These are phyloP conservation scores for Helicocarpus griseus DNA, from an alignment of 2,329 filamentous ascomycete species.

Conservation along the genomic window DNA sequence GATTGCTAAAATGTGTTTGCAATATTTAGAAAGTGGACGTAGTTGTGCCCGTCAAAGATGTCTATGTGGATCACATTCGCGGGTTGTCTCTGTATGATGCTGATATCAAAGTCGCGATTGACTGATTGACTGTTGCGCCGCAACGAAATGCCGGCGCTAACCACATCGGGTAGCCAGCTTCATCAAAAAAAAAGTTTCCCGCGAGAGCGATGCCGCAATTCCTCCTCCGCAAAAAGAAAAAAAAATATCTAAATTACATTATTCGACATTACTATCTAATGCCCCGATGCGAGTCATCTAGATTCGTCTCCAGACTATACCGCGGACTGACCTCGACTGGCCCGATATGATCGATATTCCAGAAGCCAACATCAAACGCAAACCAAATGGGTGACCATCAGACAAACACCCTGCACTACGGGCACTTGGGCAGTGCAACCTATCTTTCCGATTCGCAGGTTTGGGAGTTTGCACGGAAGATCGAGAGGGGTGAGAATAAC, in stretches of 20 bases:
- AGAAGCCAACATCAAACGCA: constrained; percentile 23
- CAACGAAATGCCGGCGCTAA: not conserved
- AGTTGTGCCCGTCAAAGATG: not conserved
- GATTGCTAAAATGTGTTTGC: not conserved
- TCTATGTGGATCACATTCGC: too few relatives aligned
- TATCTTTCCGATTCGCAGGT: constrained; percentile 39
- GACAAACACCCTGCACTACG: constrained; percentile 45
- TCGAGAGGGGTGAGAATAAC: constrained; percentile 18
- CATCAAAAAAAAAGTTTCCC: not conserved
- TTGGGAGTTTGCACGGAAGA: constrained; percentile 41
- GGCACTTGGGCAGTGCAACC: constrained; percentile 44
- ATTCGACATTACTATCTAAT: not conserved
- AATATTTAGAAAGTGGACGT: not conserved
- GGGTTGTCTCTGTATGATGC: too few relatives aligned
- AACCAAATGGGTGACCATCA: constrained; percentile 49
- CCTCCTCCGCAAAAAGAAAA: too few relatives aligned
- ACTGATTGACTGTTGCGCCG: not conserved
- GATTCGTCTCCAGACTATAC: not conserved
- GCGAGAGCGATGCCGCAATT: too few relatives aligned
- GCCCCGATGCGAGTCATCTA: not conserved
- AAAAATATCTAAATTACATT: too few relatives aligned
- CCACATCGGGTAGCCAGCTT: not conserved
- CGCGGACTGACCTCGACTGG: not conserved
- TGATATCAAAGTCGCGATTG: too few relatives aligned
- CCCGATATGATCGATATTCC: constrained; percentile 24